Evolutionary conservation across 129 eudicot genomes (phyloP).

Genomic region (Sambucus nigra): DNA sequence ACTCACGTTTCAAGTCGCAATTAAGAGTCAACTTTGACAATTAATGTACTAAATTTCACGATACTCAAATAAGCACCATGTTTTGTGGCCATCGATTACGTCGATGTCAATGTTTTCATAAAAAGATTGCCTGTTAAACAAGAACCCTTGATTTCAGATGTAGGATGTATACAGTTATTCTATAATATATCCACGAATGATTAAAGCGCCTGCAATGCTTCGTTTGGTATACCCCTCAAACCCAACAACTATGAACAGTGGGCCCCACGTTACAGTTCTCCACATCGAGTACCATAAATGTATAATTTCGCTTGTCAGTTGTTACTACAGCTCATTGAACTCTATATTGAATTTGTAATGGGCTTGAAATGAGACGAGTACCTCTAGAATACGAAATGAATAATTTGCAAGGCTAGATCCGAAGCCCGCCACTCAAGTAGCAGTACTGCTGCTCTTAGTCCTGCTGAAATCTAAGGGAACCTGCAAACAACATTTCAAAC

Average conservation of each 20-base stretch:
- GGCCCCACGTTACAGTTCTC: not conserved
- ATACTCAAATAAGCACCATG: no score
- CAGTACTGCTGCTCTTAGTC: slow-evolving; percentile 84
- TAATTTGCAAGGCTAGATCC: slow-evolving; percentile 90
- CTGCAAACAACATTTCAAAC: slow-evolving; percentile 21
- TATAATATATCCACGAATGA: no score
- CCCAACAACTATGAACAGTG: not conserved
- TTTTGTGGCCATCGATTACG: no score
- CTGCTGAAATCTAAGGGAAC: slow-evolving; percentile 88
- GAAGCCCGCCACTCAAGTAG: slow-evolving; percentile 89
- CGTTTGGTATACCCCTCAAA: no score
- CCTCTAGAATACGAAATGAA: slow-evolving; percentile 84
- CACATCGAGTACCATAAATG: not conserved
- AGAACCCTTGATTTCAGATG: no score
- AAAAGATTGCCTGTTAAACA: no score
- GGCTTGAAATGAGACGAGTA: slow-evolving; percentile 12
- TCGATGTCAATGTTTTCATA: no score
- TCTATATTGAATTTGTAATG: not conserved
- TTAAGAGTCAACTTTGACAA: no score
- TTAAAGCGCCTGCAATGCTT: no score
- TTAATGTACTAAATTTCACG: no score
- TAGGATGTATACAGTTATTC: no score
- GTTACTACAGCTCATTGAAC: not conserved
- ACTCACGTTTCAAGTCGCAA: no score
- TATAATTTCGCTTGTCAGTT: not conserved